Conservation (phyloP, 1,284 basidiomycete genomes). For the Omphalotus olearius region DNA sequence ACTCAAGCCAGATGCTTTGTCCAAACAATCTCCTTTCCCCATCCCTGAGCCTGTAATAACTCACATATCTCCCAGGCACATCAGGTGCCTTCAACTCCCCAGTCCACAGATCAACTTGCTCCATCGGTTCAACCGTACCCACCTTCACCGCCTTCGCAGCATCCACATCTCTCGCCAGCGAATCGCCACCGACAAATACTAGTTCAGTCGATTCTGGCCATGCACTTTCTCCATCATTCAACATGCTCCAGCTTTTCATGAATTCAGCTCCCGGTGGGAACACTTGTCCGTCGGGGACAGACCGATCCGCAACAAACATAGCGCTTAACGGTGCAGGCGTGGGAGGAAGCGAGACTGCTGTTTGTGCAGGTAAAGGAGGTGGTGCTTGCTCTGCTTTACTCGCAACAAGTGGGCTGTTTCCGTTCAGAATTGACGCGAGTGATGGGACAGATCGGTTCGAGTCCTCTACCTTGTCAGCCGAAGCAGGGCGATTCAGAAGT, state of each 20-base stretch:
- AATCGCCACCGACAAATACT: constrained; percentile 55
- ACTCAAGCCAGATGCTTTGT: constrained; percentile 75
- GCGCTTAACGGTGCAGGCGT: constrained; percentile 27
- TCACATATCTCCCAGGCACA: constrained; percentile 61
- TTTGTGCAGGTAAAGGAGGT: not conserved
- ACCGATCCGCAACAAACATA: constrained; percentile 61
- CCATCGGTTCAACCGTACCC: constrained; percentile 50
- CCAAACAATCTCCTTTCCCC: constrained; percentile 61
- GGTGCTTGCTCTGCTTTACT: not conserved
- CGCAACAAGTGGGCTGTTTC: constrained; percentile 4
- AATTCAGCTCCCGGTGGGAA: constrained; percentile 84
- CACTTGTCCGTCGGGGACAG: constrained; percentile 69
- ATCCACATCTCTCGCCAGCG: constrained; percentile 33
- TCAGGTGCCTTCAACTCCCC: constrained; percentile 83
- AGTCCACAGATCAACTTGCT: constrained; percentile 60
- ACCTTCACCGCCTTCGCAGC: constrained; percentile 34
- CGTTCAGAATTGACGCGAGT: constrained; percentile 24
- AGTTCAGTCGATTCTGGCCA: constrained; percentile 71
- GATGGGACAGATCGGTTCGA: constrained; percentile 17
- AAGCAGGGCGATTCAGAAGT: constrained; percentile 24
- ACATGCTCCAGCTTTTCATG: constrained; percentile 75
- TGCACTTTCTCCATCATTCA: constrained; percentile 54
- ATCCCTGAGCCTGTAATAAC: constrained; percentile 72
- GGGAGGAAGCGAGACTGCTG: constrained; percentile 3
- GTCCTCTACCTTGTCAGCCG: constrained; percentile 1